Evolutionary conservation across 2,329 filamentous ascomycete species (phyloP), one percentile per base, ranked within the genome.

Genomic region (Exophiala sp.): DNA sequence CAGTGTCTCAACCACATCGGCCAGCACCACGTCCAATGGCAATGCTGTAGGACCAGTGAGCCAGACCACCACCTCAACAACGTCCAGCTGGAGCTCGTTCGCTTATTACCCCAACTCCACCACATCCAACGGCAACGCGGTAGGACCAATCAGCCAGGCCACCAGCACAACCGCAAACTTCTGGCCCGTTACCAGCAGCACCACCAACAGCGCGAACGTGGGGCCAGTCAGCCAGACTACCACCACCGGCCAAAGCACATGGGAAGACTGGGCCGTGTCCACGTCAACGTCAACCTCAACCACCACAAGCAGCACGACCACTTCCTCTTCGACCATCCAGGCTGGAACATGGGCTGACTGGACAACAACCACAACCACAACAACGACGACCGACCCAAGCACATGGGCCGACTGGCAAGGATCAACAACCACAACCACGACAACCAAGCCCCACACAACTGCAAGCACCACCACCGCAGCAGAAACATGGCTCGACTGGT

Each of bases 401-500:
- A 45, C 49, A 10, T 51, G 49, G 49, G 33, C 38, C 32, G 41
- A 45, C 18, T 45, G 41, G 40, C 8, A 36, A 36, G 9, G 16
- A 3, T n/a, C 45, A 24, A 52, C 50, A 16, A 52, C 45, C 2
- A 52, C 50, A 16, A 52, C 45, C 2, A 39, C 45, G 35, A 34
- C 45, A 35, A 50, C 52, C 14, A 29, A 29, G 7, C 24, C 24
- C 7, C 24, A 29, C 24, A n/a, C 24, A 47, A 9, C 40, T 20
- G 11, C 43, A 2, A 35, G 10, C 24, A 10, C 45, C 6, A 16
- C 36, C 35, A 49, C 34, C 36, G 12, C 49, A 32, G 18, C 42
- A 9, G 34, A 12, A 5, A 47, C 50, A 9, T 53, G 50, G 50
- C 29, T n/a, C 5, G 50, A 47, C 44, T 53, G 50, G 50, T 14